Conservation (phyloP, 805 yeast species). For the Vanderwaltozyma tropicalis region DNA sequence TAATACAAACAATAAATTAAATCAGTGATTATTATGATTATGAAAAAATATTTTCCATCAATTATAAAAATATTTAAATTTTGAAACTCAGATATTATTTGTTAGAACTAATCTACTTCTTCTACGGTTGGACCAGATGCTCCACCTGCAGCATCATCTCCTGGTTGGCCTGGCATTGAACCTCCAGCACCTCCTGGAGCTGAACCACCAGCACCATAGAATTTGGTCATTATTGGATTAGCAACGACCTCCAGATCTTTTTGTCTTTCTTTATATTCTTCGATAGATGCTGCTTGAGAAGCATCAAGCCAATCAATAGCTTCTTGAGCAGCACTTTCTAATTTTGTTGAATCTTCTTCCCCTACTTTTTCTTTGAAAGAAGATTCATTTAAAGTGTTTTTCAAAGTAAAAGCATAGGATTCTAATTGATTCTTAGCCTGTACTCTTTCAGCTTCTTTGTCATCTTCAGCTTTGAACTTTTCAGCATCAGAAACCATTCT, state of each 20-base stretch:
- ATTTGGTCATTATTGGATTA: constrained; percentile 92
- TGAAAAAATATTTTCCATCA: no score
- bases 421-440: constrained; percentile 89
- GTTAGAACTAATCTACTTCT: constrained; percentile 65
- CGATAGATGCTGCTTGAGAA: constrained; percentile 82
- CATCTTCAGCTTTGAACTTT: constrained; percentile 93
- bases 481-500: constrained; percentile 96
- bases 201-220: constrained; percentile 87
- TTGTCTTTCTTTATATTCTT: constrained; percentile 83
- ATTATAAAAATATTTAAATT: no score
- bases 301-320: constrained; percentile 83
- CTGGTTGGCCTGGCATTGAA: constrained; percentile 41
- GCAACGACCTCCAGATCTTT: constrained; percentile 90
- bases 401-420: constrained; percentile 85
- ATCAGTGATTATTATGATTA: no score
- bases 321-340: constrained; percentile 70
- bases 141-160: constrained; percentile 37
- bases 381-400: constrained; percentile 67
- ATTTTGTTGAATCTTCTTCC: constrained; percentile 51
- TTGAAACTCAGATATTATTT: no score
- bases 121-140: constrained; percentile 64
- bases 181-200: constrained; percentile 52
- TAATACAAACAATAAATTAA: no score
- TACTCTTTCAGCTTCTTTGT: constrained; percentile 80
- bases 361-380: constrained; percentile 68